Base-by-base conservation (phyloP, 805 yeast genomes). In the Yarrowia divulgata region DNA sequence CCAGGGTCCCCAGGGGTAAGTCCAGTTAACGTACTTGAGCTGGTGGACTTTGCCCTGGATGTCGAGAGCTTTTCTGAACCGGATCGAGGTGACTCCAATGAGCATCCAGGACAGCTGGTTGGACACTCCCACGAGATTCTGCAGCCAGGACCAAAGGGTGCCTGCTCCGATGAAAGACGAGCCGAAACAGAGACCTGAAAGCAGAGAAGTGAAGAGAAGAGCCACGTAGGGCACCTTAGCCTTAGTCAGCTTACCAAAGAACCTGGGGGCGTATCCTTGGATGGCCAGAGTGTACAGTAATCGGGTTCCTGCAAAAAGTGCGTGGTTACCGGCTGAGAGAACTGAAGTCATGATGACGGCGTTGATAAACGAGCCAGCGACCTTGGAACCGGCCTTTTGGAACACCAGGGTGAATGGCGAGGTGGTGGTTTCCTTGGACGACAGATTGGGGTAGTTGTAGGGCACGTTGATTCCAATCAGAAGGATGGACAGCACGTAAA, bases 301-400 rank as follows among this genome's bases (percentile, higher is more conserved):
- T 75, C 92, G 81, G 6, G 90, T 84, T 1, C 89, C 90, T 72
- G 88, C 85, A 76, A 85, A 88, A 49, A 88, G 84, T 12, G 90
- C 87, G 57, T 88, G 84, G 77, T 88, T 88, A 71, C 88, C 86
- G 2, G 92, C 89, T 16, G 89, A 85, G 35, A 89, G 77, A 71
- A 90, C 86, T 0, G 89, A 86, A 8, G 88, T 76, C 71, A 87
- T 80, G 68, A 88, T 83, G 71, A 89, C 84, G 0, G 90, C 85
- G 71, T 86, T 86, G 71, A 86, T 81, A 73, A 86, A 81, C 70
- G 87, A 85, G 5, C 85, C 80, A 3, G 81, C 79, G n/a, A 75
- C 79, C 64, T 77, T 75, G 77, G 84, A 80, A 1, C 85, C 85
- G 0, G 83, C 85, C 48, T 78, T 73, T 16, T 78, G 77, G 67